phyloP scores from a whole-genome alignment of 495 filamentous ascomycete species.

The Aspergillus affinis region DNA sequence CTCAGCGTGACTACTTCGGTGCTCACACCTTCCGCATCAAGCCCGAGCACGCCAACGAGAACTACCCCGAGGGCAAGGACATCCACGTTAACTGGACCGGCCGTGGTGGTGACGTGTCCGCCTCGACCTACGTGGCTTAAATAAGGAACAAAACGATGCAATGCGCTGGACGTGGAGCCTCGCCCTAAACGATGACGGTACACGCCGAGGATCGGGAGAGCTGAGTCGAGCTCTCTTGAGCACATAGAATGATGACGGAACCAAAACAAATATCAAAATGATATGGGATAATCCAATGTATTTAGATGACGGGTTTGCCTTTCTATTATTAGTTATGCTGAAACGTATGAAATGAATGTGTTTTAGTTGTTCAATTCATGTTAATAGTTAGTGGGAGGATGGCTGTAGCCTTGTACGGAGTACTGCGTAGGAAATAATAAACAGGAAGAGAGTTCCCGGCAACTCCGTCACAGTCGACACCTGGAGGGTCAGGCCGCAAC shows the following conservation, averaged over 20 bases:
- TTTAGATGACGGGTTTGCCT: constrained; percentile 18
- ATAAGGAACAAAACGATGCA: constrained; percentile 17
- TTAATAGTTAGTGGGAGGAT: no score
- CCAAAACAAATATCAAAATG: constrained; percentile 12
- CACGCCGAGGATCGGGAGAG: constrained; percentile 15
- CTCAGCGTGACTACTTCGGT: constrained; percentile 98
- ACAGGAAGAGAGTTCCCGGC: no score
- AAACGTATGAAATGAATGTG: constrained; percentile 6
- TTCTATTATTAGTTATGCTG: constrained; percentile 3
- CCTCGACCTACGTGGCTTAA: constrained; percentile 97
- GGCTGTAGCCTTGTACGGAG: no score
- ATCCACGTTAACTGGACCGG: constrained; percentile 99
- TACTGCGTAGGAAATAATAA: no score
- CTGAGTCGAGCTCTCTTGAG: constrained; percentile 12
- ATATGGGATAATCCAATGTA: constrained; percentile 20
- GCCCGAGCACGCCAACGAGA: constrained; percentile 79
- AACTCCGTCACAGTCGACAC: background rate
- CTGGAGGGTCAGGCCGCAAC: background rate
- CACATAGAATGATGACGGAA: constrained; percentile 27
- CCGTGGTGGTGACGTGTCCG: constrained; percentile 91
- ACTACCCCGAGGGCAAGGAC: constrained; percentile 83
- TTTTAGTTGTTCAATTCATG: constrained; percentile 3
- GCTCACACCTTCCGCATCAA: constrained; percentile 99
- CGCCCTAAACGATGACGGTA: constrained; percentile 11
- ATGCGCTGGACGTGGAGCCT: constrained; percentile 33